Base-by-base conservation (phyloP, 2,329 filamentous ascomycete genomes). In the Chaetoscypha palmicola region DNA sequence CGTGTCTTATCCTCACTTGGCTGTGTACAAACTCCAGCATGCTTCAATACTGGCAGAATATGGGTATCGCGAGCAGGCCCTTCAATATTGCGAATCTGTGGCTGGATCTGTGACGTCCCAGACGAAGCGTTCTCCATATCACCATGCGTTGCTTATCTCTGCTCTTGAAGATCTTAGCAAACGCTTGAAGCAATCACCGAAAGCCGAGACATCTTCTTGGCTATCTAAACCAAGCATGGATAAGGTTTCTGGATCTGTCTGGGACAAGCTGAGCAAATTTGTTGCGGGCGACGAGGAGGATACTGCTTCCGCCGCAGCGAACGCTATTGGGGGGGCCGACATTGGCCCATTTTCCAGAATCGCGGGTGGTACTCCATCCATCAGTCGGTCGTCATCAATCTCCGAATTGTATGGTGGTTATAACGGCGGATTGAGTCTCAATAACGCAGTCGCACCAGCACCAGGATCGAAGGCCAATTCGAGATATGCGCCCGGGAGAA, bases 171-270 rank as follows among this genome's bases (percentile, higher is more conserved):
- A 97, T 61, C 72, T 98, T 23, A 79, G 77, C 61, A 84, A 83
- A 51, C 81, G 91, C 47, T 70, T 99, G 30, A 90, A 84, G 55
- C 86, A 92, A 62, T 83, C 89, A 14, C 88, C 90, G 10, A 87
- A 84, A 59, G 88, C 92, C 53, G 81, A 77, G 43, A 82, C 81
- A 5, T 81, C 79, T 16, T 91, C 89, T 2, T 95, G 91, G 87
- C 92, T 98, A 41, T 84, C 88, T 1, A 95, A 92, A 64, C 89
- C 91, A 5, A 96, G 81, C 63, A 94, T 97, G 77, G 90, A 94
- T 64, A 95, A 94, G 65, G 88, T 97, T 0, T 92, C 90, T 2
- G 89, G 85, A 49, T 88, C 85, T 24, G 79, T 97, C 61, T 90
- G 88, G 76, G 89, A 81, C 52, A 88, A 85, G 47, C 96, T 99